A percentile compares a stretch with the other conserved stretches of the same genome.
Evolutionary conservation across 2,329 filamentous ascomycete genomes (phyloP).

Genomic region (Podosphaera aphanis): DNA sequence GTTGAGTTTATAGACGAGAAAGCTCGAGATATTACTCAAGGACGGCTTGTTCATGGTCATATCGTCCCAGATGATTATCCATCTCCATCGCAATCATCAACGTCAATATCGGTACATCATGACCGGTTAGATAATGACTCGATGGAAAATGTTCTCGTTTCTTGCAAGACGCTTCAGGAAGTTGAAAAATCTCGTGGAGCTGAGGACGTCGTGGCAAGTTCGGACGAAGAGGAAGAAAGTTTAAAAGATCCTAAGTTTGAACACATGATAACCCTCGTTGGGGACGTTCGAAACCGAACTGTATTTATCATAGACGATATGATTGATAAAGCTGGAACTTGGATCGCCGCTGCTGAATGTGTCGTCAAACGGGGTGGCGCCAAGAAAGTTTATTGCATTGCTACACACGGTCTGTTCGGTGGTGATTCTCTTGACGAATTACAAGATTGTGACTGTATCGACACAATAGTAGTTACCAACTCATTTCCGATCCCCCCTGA

Average conservation of each 20-base stretch:
- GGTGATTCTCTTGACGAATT: slow-evolving; percentile 74
- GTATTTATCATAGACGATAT: slow-evolving; percentile 97
- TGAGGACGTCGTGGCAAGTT: slow-evolving; percentile 33
- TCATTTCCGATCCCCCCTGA: slow-evolving; percentile 76
- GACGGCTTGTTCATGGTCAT: slow-evolving; percentile 76
- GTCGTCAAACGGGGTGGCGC: slow-evolving; percentile 82
- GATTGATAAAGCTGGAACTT: slow-evolving; percentile 91
- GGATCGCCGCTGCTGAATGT: slow-evolving; percentile 93
- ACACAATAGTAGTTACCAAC: slow-evolving; percentile 86
- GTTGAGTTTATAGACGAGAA: slow-evolving; percentile 35
- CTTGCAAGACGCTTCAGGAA: slow-evolving; percentile 45
- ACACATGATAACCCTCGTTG: slow-evolving; percentile 92
- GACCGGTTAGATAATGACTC: slow-evolving; percentile 51
- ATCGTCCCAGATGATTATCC: slow-evolving; percentile 86
- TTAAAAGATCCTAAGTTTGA: slow-evolving; percentile 60
- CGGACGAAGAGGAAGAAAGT: slow-evolving; percentile 85
- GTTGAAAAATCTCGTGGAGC: slow-evolving; percentile 71
- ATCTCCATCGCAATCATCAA: slow-evolving; percentile 50
- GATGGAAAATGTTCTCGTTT: slow-evolving; percentile 57
- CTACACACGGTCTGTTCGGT: slow-evolving; percentile 86
- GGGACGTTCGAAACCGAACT: slow-evolving; percentile 66
- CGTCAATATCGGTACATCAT: slow-evolving; percentile 30
- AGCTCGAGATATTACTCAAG: slow-evolving; percentile 74
- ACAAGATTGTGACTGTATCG: slow-evolving; percentile 78
- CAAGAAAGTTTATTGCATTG: slow-evolving; percentile 91